Conservation (phyloP, 306 rosid species). For the Dalbergia cultrata region DNA sequence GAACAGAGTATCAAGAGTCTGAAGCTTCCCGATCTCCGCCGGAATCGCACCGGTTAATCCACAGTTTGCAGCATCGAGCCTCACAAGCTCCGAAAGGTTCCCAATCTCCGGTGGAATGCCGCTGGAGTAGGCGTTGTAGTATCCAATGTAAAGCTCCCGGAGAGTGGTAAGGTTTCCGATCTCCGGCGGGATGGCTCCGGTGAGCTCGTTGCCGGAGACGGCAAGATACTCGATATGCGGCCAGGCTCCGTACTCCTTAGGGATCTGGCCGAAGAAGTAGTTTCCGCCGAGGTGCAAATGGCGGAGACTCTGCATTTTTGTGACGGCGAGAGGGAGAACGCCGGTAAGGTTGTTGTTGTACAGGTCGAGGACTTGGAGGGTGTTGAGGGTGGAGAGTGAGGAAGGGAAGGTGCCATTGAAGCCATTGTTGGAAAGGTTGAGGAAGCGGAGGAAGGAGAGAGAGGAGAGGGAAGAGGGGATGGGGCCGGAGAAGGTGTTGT, state of each 20-base stretch:
- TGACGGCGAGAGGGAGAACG: constrained; percentile 65
- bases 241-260: constrained; percentile 75
- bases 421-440: constrained; percentile 85
- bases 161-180: constrained; percentile 77
- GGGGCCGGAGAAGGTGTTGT: constrained; percentile 65
- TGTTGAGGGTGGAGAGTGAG: constrained; percentile 59
- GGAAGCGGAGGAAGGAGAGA: constrained; percentile 59
- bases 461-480: constrained; percentile 71
- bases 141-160: constrained; percentile 85
- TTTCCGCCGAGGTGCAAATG: constrained; percentile 93
- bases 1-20: constrained; percentile 85
- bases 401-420: constrained; percentile 78
- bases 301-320: constrained; percentile 63
- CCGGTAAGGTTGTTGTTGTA: constrained; percentile 92
- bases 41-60: constrained; percentile 87
- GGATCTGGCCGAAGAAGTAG: constrained; percentile 82
- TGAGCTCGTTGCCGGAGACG: constrained; percentile 84
- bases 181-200: constrained; percentile 75
- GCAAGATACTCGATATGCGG: constrained; percentile 73
- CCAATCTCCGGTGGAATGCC: constrained; percentile 89
- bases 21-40: constrained; percentile 71
- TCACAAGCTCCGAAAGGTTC: constrained; percentile 70
- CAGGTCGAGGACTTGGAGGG: constrained; percentile 73
- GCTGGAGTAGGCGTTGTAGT: constrained; percentile 71
- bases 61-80: constrained; percentile 87